Evolutionary conservation across 2,329 filamentous ascomycete genomes (phyloP), one percentile per base, ranked within the genome.

Genomic region (Gaeumannomyces sp.): DNA sequence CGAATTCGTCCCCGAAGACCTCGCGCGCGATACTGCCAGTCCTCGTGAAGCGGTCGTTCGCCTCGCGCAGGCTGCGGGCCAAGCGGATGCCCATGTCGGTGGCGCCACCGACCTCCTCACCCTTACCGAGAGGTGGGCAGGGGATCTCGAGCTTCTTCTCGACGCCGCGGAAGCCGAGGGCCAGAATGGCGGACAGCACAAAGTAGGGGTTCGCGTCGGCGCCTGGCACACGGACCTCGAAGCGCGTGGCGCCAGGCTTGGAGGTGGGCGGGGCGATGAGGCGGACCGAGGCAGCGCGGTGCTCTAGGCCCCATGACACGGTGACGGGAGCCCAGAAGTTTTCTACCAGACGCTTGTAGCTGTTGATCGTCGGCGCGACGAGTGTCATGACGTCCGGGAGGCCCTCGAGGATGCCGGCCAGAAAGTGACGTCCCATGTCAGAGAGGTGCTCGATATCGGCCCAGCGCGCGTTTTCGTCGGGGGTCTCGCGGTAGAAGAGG

Each of bases 241-340:
- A 93, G 16, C 95, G 86, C 13, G 94, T 98, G 7, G 93, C 91
- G 68, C 91, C 92, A 0, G 92, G 82, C 69, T 92, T 94, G 45
- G 90, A 85, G 0, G 91, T 95, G 0, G 95, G 94, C 16, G 94
- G 94, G 0, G 92, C 87, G 69, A 99, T 97, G 45, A 99, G 78
- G 25, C 95, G 86, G 69, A 99, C 90, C 0, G 91, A 96, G 0
- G 95, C 94, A 6, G 93, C 93, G 67, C 95, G 91, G 75, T 99
- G 94, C 77, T 98, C 95, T 6, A 97, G 80, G 0, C 95, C 95
- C 95, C 95, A 99, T 0, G 92, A 97, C 0, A 98, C 95, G 0
- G 94, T 97, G 7, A 99, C 95, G 0, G 95, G 95, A 0, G 95
- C 95, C 95, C 95, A 99, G 78, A 97, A 98, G 79, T 98, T 98